A percentile compares a stretch with the other conserved stretches of the same genome.
Evolutionary conservation across 2,329 filamentous ascomycete species (phyloP).

Genomic region (Colletotrichum echinochloae): DNA sequence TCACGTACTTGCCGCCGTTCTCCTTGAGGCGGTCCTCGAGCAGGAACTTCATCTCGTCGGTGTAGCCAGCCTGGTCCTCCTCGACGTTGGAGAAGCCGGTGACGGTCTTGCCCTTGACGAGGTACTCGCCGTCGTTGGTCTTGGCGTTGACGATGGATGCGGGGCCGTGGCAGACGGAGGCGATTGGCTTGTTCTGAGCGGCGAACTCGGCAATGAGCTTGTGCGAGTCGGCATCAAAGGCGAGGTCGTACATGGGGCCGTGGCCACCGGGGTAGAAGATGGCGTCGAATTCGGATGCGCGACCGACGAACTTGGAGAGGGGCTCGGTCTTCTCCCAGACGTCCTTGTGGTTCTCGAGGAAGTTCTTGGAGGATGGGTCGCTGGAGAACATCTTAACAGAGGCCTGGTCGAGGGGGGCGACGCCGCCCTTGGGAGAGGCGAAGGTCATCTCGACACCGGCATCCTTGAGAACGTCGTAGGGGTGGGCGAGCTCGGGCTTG

Average conservation of each 20-base stretch:
- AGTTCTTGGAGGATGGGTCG: slow-evolving; percentile 65
- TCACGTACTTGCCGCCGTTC: slow-evolving; percentile 67
- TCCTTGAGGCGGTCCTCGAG: slow-evolving; percentile 67
- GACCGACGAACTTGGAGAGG: slow-evolving; percentile 67
- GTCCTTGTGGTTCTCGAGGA: slow-evolving; percentile 65
- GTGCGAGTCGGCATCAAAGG: slow-evolving; percentile 66
- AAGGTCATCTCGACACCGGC: slow-evolving; percentile 66
- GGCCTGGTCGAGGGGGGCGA: slow-evolving; percentile 69
- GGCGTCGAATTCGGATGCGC: slow-evolving; percentile 72
- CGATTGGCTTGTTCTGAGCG: slow-evolving; percentile 69
- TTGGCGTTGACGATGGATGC: slow-evolving; percentile 71
- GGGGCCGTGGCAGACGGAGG: slow-evolving; percentile 78
- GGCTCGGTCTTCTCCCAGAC: slow-evolving; percentile 74
- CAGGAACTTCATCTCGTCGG: slow-evolving; percentile 67
- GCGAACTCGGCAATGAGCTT: slow-evolving; percentile 73
- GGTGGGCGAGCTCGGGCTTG: slow-evolving; percentile 73
- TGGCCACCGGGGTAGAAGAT: slow-evolving; percentile 69
- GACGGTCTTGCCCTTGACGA: slow-evolving; percentile 68
- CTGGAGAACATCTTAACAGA: slow-evolving; percentile 67
- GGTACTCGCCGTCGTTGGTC: slow-evolving; percentile 60
- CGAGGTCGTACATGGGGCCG: slow-evolving; percentile 77
- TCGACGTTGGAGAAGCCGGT: slow-evolving; percentile 74
- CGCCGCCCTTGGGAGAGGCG: slow-evolving; percentile 72
- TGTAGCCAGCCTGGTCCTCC: slow-evolving; percentile 60
- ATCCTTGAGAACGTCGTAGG: slow-evolving; percentile 66